phyloP scores from a whole-genome alignment of 164 flowering plant species.

The Vitis labrusca region DNA sequence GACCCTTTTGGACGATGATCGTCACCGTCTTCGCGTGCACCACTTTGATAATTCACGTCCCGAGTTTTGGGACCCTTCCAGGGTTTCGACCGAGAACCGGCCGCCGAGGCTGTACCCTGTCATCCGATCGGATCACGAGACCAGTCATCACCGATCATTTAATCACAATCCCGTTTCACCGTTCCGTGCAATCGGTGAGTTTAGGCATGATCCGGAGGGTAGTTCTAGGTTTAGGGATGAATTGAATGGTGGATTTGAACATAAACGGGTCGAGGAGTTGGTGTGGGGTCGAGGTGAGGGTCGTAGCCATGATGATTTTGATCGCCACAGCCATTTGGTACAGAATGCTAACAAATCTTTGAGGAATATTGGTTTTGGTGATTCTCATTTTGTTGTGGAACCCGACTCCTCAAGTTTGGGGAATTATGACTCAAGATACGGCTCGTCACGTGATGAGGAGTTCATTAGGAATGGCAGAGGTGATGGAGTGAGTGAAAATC shows the following conservation, averaged over 20 bases:
- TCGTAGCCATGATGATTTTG: slow-evolving; percentile 6
- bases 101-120: background rate
- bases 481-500: slow-evolving; percentile 6
- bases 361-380: slow-evolving; percentile 8
- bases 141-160: slow-evolving; percentile 2
- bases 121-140: slow-evolving; percentile 10
- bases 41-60: slow-evolving; percentile 4
- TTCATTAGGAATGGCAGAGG: slow-evolving; percentile 16
- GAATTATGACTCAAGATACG: slow-evolving; percentile 7
- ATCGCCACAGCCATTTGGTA: background rate
- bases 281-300: background rate
- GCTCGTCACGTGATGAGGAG: slow-evolving; percentile 3
- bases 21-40: background rate
- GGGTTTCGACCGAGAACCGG: slow-evolving; percentile 13
- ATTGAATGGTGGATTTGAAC: slow-evolving; percentile 8
- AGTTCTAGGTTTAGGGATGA: slow-evolving; percentile 15
- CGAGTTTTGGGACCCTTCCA: slow-evolving; percentile 15
- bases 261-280: slow-evolving; percentile 7
- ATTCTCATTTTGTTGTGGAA: slow-evolving; percentile 5
- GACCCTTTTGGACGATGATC: slow-evolving; percentile 10
- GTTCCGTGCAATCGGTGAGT: slow-evolving; percentile 10
- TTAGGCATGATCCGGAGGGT: slow-evolving; percentile 19
- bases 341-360: slow-evolving; percentile 11
- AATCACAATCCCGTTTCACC: slow-evolving; percentile 16
- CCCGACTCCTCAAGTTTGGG: background rate